Evolutionary conservation across 805 yeast genomes (phyloP), one percentile per base, ranked within the genome.

Genomic region (Debaryomyces prosopidis): DNA sequence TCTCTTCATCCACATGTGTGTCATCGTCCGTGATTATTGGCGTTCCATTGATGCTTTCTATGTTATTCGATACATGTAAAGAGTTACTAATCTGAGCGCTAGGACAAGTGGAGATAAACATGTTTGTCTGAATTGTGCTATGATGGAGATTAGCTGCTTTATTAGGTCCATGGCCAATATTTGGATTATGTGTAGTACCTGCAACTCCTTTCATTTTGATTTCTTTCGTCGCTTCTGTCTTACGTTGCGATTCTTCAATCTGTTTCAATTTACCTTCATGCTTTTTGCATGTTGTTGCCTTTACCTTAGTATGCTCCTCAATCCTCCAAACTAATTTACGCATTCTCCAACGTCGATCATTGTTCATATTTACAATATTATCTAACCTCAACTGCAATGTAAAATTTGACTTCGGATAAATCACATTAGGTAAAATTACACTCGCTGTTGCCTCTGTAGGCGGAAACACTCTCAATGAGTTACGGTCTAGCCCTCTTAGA

Each of bases 361-460:
- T 70, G 4, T 79, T 71, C 3, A 78, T 64, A 44, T 58, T 64
- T 8, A 71, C 75, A 6, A 87, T 79, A 46, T 89, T 87, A 55
- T 89, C 96, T 57, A 94, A 68, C 52, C 84, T 81, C 58, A 94
- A 71, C 59, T 90, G 97, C 17, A 92, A 75, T 0, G 94, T 86
- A 59, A 94, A 89, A 0, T 85, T 75, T 0, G 96, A 85, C 60
- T 87, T 85, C 10, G 98, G 98, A 63, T 88, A 88, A 27, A 88
- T 78, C 12, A 90, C 96, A 51, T 87, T 87, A 2, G 99, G 99
- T 40, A 94, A 71, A 12, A 84, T 86, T 7, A 96, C 94, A 20
- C 86, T 81, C 5, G 96, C 95, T 2, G 89, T 84, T 31, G 94
- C 84, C 36, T 86, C 87, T 0, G 98, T 92, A 6, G 99, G 98